Percentiles rank a stretch among this genome's conserved stretches.
These are phyloP conservation scores for Solanum bulbocastanum DNA, from an alignment of 257 asterid genomes.

Conservation along the genomic window DNA sequence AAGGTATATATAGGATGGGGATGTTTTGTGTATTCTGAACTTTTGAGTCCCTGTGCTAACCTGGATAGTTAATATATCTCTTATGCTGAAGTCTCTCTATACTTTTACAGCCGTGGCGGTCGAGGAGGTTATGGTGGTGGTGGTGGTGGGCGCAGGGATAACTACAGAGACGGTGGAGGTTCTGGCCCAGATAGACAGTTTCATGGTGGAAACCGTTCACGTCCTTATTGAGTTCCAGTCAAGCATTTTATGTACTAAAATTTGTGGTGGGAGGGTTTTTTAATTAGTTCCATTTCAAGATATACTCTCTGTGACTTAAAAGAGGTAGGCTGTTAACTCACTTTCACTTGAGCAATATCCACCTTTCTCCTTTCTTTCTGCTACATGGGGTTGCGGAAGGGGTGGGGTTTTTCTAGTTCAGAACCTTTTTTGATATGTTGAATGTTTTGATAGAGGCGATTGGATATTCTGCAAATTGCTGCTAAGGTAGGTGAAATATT, in stretches of 20 bases:
- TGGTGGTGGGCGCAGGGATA: conserved; percentile 61
- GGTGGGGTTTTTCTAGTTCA: conserved; percentile 29
- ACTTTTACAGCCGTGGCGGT: conserved; percentile 59
- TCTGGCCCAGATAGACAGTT: conserved; percentile 92
- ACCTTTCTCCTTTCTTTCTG: conserved; percentile 38
- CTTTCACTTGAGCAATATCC: conserved; percentile 29
- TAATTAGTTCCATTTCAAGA: conserved; percentile 50
- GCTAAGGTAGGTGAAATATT: conserved; percentile 76
- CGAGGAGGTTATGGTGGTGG: conserved; percentile 68
- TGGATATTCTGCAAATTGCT: conserved; percentile 91
- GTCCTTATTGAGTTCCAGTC: conserved; percentile 61
- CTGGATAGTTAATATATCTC: not conserved
- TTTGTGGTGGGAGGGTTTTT: conserved; percentile 64
- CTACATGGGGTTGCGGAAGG: conserved; percentile 17
- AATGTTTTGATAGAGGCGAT: conserved; percentile 81
- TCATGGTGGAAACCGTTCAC: conserved; percentile 92
- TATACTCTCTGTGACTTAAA: conserved; percentile 56
- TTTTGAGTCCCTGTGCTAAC: not conserved
- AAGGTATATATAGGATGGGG: not conserved
- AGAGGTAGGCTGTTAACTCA: conserved; percentile 80
- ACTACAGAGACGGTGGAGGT: conserved; percentile 70
- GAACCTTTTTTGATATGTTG: conserved; percentile 52
- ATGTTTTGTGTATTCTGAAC: not conserved
- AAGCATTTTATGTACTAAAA: conserved; percentile 54
- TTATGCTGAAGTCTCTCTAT: not conserved